Conservation (phyloP, 371 early-diverging fungal species). For the Syncephalastrum monosporum region DNA sequence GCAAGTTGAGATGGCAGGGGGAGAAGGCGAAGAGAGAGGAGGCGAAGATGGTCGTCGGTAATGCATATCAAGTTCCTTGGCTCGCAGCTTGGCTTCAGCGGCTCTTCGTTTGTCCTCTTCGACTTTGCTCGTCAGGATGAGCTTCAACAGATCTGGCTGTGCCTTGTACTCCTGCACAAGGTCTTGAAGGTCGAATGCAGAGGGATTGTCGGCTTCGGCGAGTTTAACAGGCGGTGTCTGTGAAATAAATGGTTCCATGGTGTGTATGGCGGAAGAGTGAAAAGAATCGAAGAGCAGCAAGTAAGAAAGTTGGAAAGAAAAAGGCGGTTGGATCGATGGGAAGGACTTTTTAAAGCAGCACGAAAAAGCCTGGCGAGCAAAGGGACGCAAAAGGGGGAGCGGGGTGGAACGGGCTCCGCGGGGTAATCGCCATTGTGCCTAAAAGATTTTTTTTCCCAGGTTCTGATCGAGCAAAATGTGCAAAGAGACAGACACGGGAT, state of each 20-base stretch:
- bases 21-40: background rate
- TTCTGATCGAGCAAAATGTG: too few species aligned
- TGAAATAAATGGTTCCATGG: background rate
- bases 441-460: too few species aligned
- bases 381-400: too few species aligned
- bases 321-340: background rate
- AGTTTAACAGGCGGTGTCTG: background rate
- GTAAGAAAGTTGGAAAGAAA: conserved; percentile 1
- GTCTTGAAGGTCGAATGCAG: conserved; percentile 50
- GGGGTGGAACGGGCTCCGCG: too few species aligned
- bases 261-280: background rate
- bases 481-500: too few species aligned
- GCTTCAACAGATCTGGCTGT: conserved; percentile 62
- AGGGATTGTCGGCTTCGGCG: background rate
- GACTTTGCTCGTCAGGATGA: conserved; percentile 62
- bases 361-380: conserved; percentile 1
- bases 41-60: conserved; percentile 15
- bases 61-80: conserved; percentile 52
- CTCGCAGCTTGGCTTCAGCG: conserved; percentile 59
- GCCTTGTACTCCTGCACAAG: conserved; percentile 54
- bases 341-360: background rate
- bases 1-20: background rate
- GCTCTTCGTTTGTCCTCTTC: conserved; percentile 67
- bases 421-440: too few species aligned
- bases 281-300: background rate